Percentiles rank a stretch among this genome's conserved stretches.
Conservation (phyloP, 345 rosid genomes). For the Tarenaya hassleriana region DNA sequence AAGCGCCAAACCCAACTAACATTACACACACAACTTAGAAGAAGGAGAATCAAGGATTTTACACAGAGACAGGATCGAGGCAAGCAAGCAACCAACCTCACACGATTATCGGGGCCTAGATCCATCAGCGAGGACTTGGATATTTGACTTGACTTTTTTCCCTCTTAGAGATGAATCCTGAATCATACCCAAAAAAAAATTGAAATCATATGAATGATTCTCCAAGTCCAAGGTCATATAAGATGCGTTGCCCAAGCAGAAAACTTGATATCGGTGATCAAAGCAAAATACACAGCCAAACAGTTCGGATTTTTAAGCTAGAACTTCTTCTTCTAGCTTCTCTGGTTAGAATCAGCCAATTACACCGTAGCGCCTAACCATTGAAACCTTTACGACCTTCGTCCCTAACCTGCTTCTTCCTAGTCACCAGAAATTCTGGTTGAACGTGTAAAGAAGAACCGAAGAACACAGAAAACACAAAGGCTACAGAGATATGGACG, state of each 20-base stretch:
- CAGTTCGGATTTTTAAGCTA: not conserved
- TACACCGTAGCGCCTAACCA: slow-evolving; percentile 11
- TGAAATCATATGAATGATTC: slow-evolving; percentile 9
- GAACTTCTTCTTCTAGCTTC: slow-evolving; percentile 8
- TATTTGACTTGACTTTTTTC: slow-evolving; percentile 8
- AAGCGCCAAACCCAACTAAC: too few relatives aligned
- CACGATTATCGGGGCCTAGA: slow-evolving; percentile 25
- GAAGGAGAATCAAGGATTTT: not conserved
- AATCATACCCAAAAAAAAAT: not conserved
- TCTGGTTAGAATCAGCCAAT: slow-evolving; percentile 17
- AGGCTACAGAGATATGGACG: not conserved
- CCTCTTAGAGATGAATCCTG: slow-evolving; percentile 21
- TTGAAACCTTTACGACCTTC: slow-evolving; percentile 8
- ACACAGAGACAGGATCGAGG: not conserved
- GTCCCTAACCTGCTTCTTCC: not conserved
- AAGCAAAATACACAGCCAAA: slow-evolving; percentile 4
- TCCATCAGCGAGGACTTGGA: slow-evolving; percentile 13
- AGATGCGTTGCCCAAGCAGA: not conserved
- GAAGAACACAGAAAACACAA: not conserved
- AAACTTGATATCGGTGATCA: not conserved
- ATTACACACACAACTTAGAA: not conserved
- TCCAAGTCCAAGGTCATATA: slow-evolving; percentile 9
- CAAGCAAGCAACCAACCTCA: slow-evolving; percentile 18
- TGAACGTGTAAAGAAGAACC: not conserved
- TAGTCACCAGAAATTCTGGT: not conserved